Evolutionary conservation across 2,329 filamentous ascomycete species (phyloP), one percentile per base, ranked within the genome.

Genomic region (Aspergillus pseudoviridinutans): DNA sequence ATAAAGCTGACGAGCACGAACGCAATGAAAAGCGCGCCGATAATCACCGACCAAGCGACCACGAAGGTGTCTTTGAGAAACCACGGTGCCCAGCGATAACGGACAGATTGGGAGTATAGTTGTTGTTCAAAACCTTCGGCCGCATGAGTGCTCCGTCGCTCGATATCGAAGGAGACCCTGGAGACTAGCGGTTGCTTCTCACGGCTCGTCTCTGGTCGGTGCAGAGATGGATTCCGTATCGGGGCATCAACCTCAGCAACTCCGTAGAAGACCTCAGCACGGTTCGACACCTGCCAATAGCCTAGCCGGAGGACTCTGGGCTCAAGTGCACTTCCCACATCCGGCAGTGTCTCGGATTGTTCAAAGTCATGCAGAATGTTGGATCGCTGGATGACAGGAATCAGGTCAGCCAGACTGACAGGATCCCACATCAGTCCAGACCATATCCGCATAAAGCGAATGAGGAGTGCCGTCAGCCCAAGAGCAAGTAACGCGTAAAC

Each of bases 381-480:
- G 62, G 90, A 92, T 58, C 89, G 84, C 62, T 91, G 87, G 27
- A 96, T 81, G 10, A 97, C 80, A 1, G 88, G 84, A 47, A 94
- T 82, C 41, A 96, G 78, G 69, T 97, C 92, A 3, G 90, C 92
- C 7, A 97, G 78, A 25, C 87, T 93, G 49, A 88, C 82, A 2
- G 91, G 84, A 69, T 96, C 91, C 92, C 92, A 97, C 68, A 88
- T 83, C 60, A 96, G 78, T 0, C 92, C 92, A 0, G 91, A 95
- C 65, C 80, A 82, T 29, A 83, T 80, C 24, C 80, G 75, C 54
- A 82, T 77, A 76, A 92, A 90, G 61, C 85, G 88, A n/a, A 85
- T 61, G 61, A 87, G 76, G 9, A 92, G 71, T 1, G 85, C 73
- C 10, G 84, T 55, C 2, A 86, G 67, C 1, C 87, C 84, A 6